Percentiles rank a stretch among this genome's conserved stretches.
These are phyloP conservation scores for Fusarium mundagurra DNA, from an alignment of 2,329 filamentous ascomycete genomes.

Conservation along the genomic window DNA sequence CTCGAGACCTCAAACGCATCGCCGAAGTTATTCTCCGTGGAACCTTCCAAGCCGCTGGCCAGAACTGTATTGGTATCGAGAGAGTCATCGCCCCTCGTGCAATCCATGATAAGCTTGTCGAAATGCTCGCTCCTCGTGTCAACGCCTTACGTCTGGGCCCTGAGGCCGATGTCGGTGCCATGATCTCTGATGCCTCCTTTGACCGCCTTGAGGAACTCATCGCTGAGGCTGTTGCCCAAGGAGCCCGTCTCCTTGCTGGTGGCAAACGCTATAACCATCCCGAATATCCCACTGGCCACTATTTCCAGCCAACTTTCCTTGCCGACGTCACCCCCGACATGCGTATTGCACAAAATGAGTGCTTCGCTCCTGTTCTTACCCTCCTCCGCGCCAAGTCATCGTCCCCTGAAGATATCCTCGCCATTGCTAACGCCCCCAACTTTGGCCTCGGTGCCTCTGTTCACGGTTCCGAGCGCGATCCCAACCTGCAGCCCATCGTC, in stretches of 20 bases:
- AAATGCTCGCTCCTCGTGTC: constrained; percentile 78
- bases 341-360: constrained; percentile 88
- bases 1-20: constrained; percentile 73
- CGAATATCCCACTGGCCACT: constrained; percentile 80
- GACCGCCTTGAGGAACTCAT: constrained; percentile 80
- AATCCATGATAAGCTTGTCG: constrained; percentile 79
- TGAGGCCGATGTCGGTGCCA: constrained; percentile 84
- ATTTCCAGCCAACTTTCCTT: constrained; percentile 91
- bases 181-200: constrained; percentile 85
- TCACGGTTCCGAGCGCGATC: constrained; percentile 74
- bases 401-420: constrained; percentile 70
- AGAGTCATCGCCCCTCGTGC: constrained; percentile 82
- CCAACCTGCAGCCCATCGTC: constrained; percentile 72
- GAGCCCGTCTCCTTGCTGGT: constrained; percentile 83
- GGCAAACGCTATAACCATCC: constrained; percentile 79
- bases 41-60: constrained; percentile 92
- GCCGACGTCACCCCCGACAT: constrained; percentile 88
- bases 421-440: constrained; percentile 82
- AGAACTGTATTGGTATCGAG: constrained; percentile 98
- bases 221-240: constrained; percentile 77
- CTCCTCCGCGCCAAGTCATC: constrained; percentile 79
- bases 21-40: constrained; percentile 88
- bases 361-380: constrained; percentile 91
- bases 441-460: constrained; percentile 92
- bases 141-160: constrained; percentile 79